A percentile compares a stretch with the other conserved stretches of the same genome.
phyloP scores from a whole-genome alignment of 192 early-diverging fungal genomes.

The Gigaspora rosea region DNA sequence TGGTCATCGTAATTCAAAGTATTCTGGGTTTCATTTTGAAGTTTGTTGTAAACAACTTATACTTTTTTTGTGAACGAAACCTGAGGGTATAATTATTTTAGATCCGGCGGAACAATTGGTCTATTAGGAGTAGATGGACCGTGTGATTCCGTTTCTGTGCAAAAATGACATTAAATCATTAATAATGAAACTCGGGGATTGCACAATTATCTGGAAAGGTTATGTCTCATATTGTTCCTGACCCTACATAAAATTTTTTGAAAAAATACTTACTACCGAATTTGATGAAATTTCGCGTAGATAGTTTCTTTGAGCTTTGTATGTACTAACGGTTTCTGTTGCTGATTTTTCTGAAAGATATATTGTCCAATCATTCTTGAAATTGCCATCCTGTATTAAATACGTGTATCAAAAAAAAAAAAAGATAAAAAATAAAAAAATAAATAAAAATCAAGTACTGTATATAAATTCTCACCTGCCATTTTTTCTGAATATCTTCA shows the following conservation, averaged over 20 bases:
- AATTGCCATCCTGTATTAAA: slow-evolving; percentile 19
- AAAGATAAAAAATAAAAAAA: too few relatives aligned
- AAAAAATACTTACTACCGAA: not conserved
- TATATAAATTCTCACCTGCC: slow-evolving; percentile 26
- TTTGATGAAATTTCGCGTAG: not conserved
- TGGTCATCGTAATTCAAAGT: not conserved
- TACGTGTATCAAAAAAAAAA: slow-evolving; percentile 1
- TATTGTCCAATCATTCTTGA: slow-evolving; percentile 24
- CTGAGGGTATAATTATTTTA: not conserved
- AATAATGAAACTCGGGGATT: not conserved
- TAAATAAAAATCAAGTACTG: not conserved
- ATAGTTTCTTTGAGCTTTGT: not conserved
- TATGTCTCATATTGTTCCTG: too few relatives aligned
- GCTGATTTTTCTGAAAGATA: slow-evolving; percentile 6
- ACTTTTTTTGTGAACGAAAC: not conserved
- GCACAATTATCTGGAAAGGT: not conserved
- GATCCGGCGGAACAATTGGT: not conserved
- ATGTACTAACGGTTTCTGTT: not conserved
- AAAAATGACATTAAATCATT: not conserved
- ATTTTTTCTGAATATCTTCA: slow-evolving; percentile 12
- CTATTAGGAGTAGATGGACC: slow-evolving; percentile 3
- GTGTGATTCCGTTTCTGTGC: not conserved
- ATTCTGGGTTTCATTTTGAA: not conserved
- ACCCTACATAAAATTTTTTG: too few relatives aligned
- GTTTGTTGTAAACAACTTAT: not conserved